A percentile compares a stretch with the other conserved stretches of the same genome.
Conservation (phyloP, 306 rosid genomes). For the Cucurbita ficifolia region DNA sequence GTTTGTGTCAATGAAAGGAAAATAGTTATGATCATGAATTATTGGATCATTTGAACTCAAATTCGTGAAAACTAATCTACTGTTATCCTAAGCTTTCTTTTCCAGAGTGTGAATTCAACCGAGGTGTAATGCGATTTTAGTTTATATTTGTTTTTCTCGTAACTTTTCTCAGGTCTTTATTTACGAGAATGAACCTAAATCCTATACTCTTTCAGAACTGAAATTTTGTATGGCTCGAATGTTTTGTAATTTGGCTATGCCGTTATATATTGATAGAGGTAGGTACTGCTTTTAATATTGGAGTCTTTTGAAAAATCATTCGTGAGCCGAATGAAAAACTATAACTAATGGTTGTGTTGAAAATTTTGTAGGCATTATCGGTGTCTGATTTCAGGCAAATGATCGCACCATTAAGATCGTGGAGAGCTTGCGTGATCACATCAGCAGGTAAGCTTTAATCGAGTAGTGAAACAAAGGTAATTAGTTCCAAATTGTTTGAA, state of each 20-base stretch:
- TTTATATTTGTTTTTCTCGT: not conserved
- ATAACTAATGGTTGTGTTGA: not conserved
- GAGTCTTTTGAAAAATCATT: not conserved
- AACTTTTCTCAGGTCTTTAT: not conserved
- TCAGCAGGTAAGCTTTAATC: slow-evolving; percentile 82
- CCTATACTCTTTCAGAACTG: not conserved
- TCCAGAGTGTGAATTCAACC: not conserved
- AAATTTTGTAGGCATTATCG: slow-evolving; percentile 45
- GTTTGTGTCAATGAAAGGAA: not conserved
- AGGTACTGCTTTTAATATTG: not conserved
- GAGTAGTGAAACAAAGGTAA: slow-evolving; percentile 83
- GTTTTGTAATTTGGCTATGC: not conserved
- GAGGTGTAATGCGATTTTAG: not conserved
- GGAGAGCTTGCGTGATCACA: slow-evolving; percentile 72
- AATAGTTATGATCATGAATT: not conserved
- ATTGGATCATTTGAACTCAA: not conserved
- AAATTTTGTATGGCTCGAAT: not conserved
- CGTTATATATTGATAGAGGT: not conserved
- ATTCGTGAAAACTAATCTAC: not conserved
- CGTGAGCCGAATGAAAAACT: not conserved
- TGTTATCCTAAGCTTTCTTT: not conserved
- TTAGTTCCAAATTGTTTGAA: not conserved
- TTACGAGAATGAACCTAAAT: not conserved
- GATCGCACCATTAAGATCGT: slow-evolving; percentile 67
- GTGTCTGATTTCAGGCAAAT: slow-evolving; percentile 89